phyloP scores from a whole-genome alignment of 176 grass and related monocot species.

The Aechmea fasciata region DNA sequence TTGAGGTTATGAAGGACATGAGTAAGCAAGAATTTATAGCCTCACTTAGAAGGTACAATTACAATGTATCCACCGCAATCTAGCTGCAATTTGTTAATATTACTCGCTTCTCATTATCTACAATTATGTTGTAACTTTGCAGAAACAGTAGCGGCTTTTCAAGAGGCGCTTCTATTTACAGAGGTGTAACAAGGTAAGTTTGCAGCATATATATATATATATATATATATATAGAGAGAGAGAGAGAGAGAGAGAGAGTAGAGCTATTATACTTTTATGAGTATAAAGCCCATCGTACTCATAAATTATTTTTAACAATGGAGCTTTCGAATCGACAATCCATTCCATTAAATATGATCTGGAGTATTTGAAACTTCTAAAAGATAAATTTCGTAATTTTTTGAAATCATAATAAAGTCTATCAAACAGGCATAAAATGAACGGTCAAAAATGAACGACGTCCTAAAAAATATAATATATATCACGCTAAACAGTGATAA shows the following conservation, averaged over 20 bases:
- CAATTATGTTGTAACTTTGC: background rate
- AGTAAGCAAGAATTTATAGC: constrained; percentile 17
- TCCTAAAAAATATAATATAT: background rate
- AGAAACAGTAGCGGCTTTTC: constrained; percentile 58
- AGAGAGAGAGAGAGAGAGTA: too few relatives aligned
- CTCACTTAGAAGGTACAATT: constrained; percentile 11
- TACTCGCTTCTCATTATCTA: background rate
- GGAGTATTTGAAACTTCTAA: too few relatives aligned
- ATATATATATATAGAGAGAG: too few relatives aligned
- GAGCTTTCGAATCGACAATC: too few relatives aligned
- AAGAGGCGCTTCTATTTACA: constrained; percentile 88
- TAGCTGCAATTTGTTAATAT: background rate
- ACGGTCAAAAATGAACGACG: too few relatives aligned
- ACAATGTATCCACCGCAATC: background rate
- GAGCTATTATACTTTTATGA: too few relatives aligned
- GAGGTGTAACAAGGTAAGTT: constrained; percentile 50
- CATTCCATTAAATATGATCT: too few relatives aligned
- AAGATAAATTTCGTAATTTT: too few relatives aligned
- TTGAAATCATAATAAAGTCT: too few relatives aligned
- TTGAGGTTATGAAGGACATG: constrained; percentile 20
- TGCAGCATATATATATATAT: background rate
- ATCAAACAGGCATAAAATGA: too few relatives aligned
- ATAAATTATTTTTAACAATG: too few relatives aligned
- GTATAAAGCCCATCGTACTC: too few relatives aligned
- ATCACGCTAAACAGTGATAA: background rate